phyloP scores from a whole-genome alignment of 2,329 filamentous ascomycete species.

The Colletotrichum simmondsii region DNA sequence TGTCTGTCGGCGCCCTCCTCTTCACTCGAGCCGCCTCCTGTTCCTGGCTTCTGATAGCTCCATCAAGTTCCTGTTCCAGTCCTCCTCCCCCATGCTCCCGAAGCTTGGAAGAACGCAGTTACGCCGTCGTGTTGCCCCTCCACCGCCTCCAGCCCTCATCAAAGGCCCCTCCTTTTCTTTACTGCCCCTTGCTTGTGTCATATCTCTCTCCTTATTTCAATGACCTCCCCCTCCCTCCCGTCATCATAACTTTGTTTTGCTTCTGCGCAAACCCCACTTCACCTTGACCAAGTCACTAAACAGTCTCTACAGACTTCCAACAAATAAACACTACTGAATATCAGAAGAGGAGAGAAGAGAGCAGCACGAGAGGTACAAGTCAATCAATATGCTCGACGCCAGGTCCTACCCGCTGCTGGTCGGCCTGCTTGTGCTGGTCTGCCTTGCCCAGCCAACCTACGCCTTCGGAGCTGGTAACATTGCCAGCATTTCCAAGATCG shows the following conservation, averaged over 20 bases:
- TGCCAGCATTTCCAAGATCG: constrained; percentile 80
- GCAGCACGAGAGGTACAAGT: background rate
- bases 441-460: constrained; percentile 74
- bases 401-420: constrained; percentile 62
- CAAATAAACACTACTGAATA: background rate
- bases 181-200: constrained; percentile 32
- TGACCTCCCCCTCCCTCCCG: constrained; percentile 9
- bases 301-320: constrained; percentile 13
- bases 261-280: constrained; percentile 16
- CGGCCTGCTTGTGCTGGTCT: constrained; percentile 70
- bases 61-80: background rate
- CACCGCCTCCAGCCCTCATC: constrained; percentile 20
- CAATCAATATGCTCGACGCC: constrained; percentile 56
- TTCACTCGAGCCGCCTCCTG: constrained; percentile 5
- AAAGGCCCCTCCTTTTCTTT: constrained; percentile 33
- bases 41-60: constrained; percentile 33
- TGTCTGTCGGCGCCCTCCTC: constrained; percentile 2
- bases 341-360: constrained; percentile 2
- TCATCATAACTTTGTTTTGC: background rate
- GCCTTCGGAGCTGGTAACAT: constrained; percentile 94
- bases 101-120: constrained; percentile 30
- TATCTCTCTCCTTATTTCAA: constrained; percentile 26
- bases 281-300: constrained; percentile 18
- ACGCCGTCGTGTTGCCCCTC: constrained; percentile 30
- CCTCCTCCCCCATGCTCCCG: constrained; percentile 9